Evolutionary conservation across 306 rosid species (phyloP), one percentile per base, ranked within the genome.

Genomic region (Acmispon strigosus): DNA sequence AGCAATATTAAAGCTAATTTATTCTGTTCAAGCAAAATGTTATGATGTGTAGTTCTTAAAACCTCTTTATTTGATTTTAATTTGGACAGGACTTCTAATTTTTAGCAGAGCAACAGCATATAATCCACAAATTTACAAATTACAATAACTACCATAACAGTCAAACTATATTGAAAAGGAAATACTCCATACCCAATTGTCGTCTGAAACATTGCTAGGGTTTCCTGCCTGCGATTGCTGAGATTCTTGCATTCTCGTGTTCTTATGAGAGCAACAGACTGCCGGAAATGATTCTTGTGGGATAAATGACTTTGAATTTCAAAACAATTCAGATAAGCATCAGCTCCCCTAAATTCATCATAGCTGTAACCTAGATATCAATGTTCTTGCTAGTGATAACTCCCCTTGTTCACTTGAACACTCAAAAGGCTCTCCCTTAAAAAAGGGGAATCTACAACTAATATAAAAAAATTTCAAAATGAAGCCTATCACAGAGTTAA

Each of bases 181-280:
- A 69, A 69, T 48, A 63, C 27, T 36, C 51, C 75, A 73, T 65
- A 84, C 85, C 76, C 80, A 74, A 51, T 63, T 56, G n/a, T 73
- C 78, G 24, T 65, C 20, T 39, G 64, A 60, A 18, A 52, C 24
- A 32, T 24, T 61, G 17, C 10, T n/a, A n/a, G 1, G 52, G 36
- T 45, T 48, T 43, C 15, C 52, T 45, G 42, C 5, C 10, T 24
- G 65, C 10, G 71, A 14, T 51, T 37, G 69, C 5, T 13, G 17
- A 50, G 17, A 37, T 36, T 59, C 22, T 58, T 42, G 47, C 62
- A 60, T 51, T 5, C 2, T 12, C 36, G 10, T 44, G 36, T 63
- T 73, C 44, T 17, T 57, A 65, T 44, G 27, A 63, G 42, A n/a
- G 3, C 34, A 43, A 13, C 3, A 20, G 57, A 62, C 36, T 66